Percentiles rank a stretch among this genome's conserved stretches.
Conservation (phyloP, 139 green algal genomes). For the Limnomonas spitsbergensis region DNA sequence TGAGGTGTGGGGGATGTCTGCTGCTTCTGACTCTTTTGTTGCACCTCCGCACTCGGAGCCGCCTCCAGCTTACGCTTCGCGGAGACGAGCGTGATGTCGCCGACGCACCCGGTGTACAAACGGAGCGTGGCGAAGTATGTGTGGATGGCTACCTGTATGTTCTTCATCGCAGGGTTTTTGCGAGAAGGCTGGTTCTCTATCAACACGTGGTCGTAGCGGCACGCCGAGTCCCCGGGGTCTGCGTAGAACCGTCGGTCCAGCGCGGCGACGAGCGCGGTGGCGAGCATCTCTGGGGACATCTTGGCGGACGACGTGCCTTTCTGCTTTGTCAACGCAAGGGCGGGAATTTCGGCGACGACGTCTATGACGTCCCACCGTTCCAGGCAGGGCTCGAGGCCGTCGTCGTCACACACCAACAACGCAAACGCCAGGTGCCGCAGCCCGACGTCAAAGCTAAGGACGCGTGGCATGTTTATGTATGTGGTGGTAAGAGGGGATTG, state of each 20-base stretch:
- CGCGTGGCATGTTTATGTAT: not conserved
- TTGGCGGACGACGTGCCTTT: not conserved
- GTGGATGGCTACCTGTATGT: not conserved
- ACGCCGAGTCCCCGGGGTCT: not conserved
- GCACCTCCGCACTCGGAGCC: not conserved
- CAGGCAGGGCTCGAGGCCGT: not conserved
- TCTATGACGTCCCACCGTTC: not conserved
- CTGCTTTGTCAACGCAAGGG: not conserved
- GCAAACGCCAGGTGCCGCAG: not conserved
- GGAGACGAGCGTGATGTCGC: not conserved
- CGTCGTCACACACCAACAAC: too few species aligned
- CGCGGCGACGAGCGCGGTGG: not conserved
- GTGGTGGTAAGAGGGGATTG: too few species aligned
- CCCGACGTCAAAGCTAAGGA: not conserved
- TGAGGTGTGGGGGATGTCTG: too few species aligned
- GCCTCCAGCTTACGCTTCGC: not conserved
- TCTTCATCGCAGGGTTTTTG: conserved; percentile 1
- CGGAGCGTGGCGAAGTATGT: not conserved
- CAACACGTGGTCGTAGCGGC: not conserved
- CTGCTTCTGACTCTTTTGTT: too few species aligned
- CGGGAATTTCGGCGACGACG: not conserved
- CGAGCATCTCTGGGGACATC: not conserved
- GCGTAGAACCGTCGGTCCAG: not conserved
- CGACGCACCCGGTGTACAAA: not conserved
- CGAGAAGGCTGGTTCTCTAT: conserved; percentile 11